Base-by-base conservation (phyloP, 257 asterid species). In the Striga asiatica region DNA sequence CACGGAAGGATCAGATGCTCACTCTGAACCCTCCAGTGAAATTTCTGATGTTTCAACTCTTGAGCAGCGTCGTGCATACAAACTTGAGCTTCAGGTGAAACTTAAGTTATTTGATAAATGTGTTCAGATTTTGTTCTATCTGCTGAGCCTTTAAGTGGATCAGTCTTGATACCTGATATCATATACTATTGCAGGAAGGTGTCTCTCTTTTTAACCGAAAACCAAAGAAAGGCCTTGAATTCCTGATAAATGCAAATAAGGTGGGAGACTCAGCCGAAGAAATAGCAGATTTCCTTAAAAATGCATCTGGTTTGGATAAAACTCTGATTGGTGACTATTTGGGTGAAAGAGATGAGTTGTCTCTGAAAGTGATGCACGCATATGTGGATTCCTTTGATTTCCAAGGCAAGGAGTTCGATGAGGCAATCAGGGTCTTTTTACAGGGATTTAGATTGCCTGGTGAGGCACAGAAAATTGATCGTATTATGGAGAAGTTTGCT, bases 11-110 rank as follows among this genome's bases (percentile, higher is more conserved):
- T 76, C 89, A 46, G 99, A 84, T 72, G 65, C 91, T 71, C 95
- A 72, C 34, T 81, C 95, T 76, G 99, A 92, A 71, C 76, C 87
- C 54, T 82, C 95, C 23, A 73, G 78, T 66, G 99, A 92, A 60
- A 80, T 84, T 76, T 88, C 93, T 60, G 99, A 92, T 70, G 93
- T 71, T 72, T 73, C 97, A 23, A 75, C 74, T 29, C 81, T 92
- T 60, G 95, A 88, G 81, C 99, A 88, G 79, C 97, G 95, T 3
- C 97, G 99, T 60, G 97, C 99, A 60, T 88, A 84, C 75, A 92
- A 92, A 60, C 95, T 88, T 68, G 99, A 92, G 67, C 94, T 92
- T 78, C 99, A 92, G 95, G 99, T 84, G 71, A 64, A 32, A 37
- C 70, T 67, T 66, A 21, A 22, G 58, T 70, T 38, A 22, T 68